Evolutionary conservation across 192 early-diverging fungal species (phyloP), one percentile per base, ranked within the genome.

Genomic region (Mortierella hygrophila): DNA sequence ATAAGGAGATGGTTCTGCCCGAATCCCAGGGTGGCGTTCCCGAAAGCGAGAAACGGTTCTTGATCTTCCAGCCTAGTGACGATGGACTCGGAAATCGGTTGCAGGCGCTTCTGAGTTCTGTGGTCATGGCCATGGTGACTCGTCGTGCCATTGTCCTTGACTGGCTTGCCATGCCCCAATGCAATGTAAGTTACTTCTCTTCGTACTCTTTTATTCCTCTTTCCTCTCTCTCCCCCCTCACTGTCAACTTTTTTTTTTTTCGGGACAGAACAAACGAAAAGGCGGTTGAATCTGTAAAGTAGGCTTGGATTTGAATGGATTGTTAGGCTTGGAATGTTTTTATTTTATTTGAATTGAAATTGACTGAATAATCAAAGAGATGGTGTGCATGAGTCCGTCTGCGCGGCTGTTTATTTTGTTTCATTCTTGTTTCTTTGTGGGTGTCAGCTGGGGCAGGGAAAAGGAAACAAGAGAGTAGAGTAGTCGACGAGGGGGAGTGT

Each of bases 41-140:
- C 26, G 46, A 81, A 23, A 60, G 42, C 26, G 26, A 81, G 18
- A 86, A 86, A 49, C 74, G 75, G 2, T 77, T 78, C 70, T 40
- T 86, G 75, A 68, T 86, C 23, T 86, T 78, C 63, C 84, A 86
- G 54, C 84, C 84, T 18, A 81, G 79, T 40, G 84, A 86, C 55
- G 84, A 86, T 74, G 84, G 84, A 11, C 54, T 86, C 18, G 84
- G 84, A 32, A 86, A 86, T 44, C 78, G 84, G 6, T 40, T 86
- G 47, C 84, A 86, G 68, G 79, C 84, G 1, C 41, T 86, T 60
- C 16, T 86, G 54, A 86, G 84, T 23, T 68, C 84, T 60, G 84
- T 86, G 0, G 84, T 86, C 11, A 49, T 81, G 72, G 84, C 75
- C 9, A 86, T 86, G 79, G 41, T 86, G 3, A 81, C 70, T 46